Base-by-base conservation (phyloP, 805 yeast species). In the Candida sithepensis region DNA sequence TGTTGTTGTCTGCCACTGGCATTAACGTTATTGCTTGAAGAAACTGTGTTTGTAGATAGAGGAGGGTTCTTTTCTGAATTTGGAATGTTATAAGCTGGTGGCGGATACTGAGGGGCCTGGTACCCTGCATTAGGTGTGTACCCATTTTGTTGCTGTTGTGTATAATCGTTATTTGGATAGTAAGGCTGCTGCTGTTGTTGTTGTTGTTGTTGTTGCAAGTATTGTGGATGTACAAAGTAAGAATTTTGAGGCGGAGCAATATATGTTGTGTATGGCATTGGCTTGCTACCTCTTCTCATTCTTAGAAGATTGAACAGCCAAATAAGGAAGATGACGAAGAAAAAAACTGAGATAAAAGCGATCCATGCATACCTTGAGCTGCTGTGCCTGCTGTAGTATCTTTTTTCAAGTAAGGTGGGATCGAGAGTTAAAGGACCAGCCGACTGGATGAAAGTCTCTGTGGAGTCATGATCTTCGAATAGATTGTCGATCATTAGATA, bases 271-370 rank as follows among this genome's bases (percentile, higher is more conserved):
- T 41, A 41, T 30, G 16, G 37, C 33, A 44, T 19, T 8, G 51
- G 47, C 38, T 30, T 48, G 14, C 21, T 4, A 2, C 47, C 47
- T 26, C 43, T 44, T 33, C 39, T 36, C 39, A 48, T 34, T 41
- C 45, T 44, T 2, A 7, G 12, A 10, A 38, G 34, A 16, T 34
- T 42, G 36, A 22, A 18, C 26, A 45, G 26, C 30, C 32, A 44
- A 10, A 37, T 12, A n/a, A 41, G 5, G 18, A 48, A 37, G 16
- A 44, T 20, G 12, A 43, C 3, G 5, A 48, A n/a, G 4, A 36
- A 13, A 16, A 42, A 13, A 3, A 44, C 18, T 3, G 43, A 42
- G 7, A 43, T 4, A 4, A 24, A 5, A 3, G 21, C 39, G 22
- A 41, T 19, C 44, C 44, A 41, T 8, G 30, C 44, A 13, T n/a